These are phyloP conservation scores for Fusarium chuoi DNA, from an alignment of 2,329 filamentous ascomycete genomes.

Conservation along the genomic window DNA sequence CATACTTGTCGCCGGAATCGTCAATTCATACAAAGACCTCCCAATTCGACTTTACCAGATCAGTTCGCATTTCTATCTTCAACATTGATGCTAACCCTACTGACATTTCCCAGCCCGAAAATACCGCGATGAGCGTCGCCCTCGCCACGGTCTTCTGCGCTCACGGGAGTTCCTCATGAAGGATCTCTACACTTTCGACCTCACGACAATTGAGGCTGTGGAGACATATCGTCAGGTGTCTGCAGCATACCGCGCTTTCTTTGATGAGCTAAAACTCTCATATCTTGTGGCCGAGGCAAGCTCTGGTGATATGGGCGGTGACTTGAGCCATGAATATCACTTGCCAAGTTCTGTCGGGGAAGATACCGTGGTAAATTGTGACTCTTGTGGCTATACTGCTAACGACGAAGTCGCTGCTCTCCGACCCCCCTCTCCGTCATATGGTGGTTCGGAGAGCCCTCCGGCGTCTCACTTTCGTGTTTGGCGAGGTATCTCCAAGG, in stretches of 20 bases:
- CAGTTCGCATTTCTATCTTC: conserved; percentile 56
- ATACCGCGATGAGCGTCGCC: conserved; percentile 91
- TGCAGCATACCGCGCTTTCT: conserved; percentile 77
- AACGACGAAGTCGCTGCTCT: conserved; percentile 84
- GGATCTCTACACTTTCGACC: conserved; percentile 95
- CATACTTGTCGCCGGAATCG: conserved; percentile 74
- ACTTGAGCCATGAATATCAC: conserved; percentile 94
- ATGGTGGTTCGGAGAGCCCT: not conserved
- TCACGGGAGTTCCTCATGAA: conserved; percentile 98
- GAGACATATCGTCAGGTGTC: conserved; percentile 82
- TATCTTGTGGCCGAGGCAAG: conserved; percentile 88
- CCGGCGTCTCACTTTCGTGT: conserved; percentile 47
- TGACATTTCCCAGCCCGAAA: conserved; percentile 73
- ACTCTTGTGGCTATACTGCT: conserved; percentile 76
- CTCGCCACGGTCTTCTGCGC: conserved; percentile 86
- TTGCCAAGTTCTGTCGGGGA: conserved; percentile 83
- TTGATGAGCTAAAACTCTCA: conserved; percentile 84
- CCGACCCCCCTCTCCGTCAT: conserved; percentile 15
- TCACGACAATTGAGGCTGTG: conserved; percentile 73
- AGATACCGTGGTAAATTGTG: conserved; percentile 83
- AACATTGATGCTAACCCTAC: not conserved
- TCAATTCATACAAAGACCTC: conserved; percentile 86
- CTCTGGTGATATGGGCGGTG: conserved; percentile 96
- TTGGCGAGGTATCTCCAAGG: conserved; percentile 74
- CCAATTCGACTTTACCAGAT: conserved; percentile 93